These are phyloP conservation scores for Fraxinus platypoda DNA, from an alignment of 305 asterid species.

Conservation along the genomic window DNA sequence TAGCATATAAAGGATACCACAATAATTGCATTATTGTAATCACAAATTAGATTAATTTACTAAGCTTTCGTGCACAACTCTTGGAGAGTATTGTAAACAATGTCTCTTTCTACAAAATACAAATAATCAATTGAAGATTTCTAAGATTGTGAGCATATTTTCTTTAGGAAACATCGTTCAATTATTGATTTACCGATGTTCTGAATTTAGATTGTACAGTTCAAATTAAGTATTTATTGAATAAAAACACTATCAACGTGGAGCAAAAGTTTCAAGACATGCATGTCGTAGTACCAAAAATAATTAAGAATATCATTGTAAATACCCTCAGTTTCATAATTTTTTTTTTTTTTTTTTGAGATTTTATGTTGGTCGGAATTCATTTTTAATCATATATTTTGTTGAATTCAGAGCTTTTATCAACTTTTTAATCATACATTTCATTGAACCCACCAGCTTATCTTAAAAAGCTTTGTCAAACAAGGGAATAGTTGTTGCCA, in stretches of 20 bases:
- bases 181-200: not conserved
- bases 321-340: too few species aligned
- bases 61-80: not conserved
- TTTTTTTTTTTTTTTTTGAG: too few species aligned
- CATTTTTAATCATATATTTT: too few species aligned
- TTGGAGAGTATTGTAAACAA: not conserved
- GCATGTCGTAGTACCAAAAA: not conserved
- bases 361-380: too few species aligned
- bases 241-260: not conserved
- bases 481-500: not conserved
- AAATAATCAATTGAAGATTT: not conserved
- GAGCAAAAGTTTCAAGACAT: not conserved
- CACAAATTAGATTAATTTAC: not conserved
- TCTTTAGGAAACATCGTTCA: not conserved
- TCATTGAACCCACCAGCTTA: too few species aligned
- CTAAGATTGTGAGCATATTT: not conserved
- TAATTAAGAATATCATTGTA: too few species aligned
- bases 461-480: too few species aligned
- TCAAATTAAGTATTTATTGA: not conserved
- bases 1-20: not conserved
- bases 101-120: not conserved
- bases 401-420: too few species aligned
- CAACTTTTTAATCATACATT: too few species aligned
- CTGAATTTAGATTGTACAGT: too few species aligned
- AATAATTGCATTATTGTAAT: not conserved